Evolutionary conservation across 2,329 filamentous ascomycete genomes (phyloP).

Genomic region (Arthrobotrys musiformis): DNA sequence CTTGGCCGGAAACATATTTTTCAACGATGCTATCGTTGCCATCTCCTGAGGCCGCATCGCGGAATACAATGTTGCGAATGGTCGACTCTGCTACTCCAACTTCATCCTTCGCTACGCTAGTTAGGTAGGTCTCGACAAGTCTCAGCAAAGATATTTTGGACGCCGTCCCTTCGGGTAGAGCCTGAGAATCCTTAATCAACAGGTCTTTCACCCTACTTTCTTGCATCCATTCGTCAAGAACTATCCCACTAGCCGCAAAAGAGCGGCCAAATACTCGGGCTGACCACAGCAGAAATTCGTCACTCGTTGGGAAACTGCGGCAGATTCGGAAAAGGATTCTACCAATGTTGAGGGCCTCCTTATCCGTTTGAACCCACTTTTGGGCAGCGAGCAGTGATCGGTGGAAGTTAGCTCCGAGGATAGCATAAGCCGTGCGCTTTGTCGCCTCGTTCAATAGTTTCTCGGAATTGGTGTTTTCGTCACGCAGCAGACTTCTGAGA

Average conservation of each 20-base stretch:
- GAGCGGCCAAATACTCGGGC: slow-evolving; percentile 84
- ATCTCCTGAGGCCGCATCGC: slow-evolving; percentile 66
- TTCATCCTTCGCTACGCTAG: slow-evolving; percentile 45
- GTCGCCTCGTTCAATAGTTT: slow-evolving; percentile 77
- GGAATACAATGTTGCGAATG: slow-evolving; percentile 69
- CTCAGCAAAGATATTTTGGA: slow-evolving; percentile 47
- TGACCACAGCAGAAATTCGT: slow-evolving; percentile 83
- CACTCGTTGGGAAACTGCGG: slow-evolving; percentile 71
- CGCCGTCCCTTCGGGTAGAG: slow-evolving; percentile 38
- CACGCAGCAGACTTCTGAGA: slow-evolving; percentile 80
- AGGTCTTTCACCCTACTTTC: slow-evolving; percentile 60
- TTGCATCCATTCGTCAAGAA: slow-evolving; percentile 68
- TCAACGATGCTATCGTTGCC: slow-evolving; percentile 60
- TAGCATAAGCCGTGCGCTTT: slow-evolving; percentile 74
- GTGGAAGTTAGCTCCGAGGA: slow-evolving; percentile 80
- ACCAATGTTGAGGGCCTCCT: slow-evolving; percentile 71
- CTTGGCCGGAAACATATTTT: slow-evolving; percentile 55
- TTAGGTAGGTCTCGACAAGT: slow-evolving; percentile 49
- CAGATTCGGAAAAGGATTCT: slow-evolving; percentile 81
- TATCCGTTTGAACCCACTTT: slow-evolving; percentile 65
- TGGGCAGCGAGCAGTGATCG: slow-evolving; percentile 63
- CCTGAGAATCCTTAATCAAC: slow-evolving; percentile 48
- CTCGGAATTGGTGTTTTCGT: slow-evolving; percentile 73
- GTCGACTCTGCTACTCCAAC: slow-evolving; percentile 73
- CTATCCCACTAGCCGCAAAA: slow-evolving; percentile 79